phyloP scores from a whole-genome alignment of 805 yeast genomes.

The Danielia oregonensis region DNA sequence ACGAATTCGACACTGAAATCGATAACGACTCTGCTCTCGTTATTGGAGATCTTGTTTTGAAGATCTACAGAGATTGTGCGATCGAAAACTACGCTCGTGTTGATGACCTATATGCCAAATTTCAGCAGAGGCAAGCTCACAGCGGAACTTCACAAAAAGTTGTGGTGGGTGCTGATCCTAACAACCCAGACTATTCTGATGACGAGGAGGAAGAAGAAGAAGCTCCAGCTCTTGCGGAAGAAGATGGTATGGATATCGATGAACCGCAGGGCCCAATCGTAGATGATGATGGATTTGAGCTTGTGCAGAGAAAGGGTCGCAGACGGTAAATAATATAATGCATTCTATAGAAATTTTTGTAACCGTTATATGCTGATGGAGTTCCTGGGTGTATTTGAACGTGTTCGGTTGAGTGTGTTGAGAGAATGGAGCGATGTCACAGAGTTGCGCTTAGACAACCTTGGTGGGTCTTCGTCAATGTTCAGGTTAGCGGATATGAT shows the following conservation, averaged over 20 bases:
- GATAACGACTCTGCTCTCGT: constrained; percentile 86
- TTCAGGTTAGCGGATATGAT: constrained; percentile 16
- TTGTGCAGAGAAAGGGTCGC: constrained; percentile 71
- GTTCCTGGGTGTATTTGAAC: constrained; percentile 30
- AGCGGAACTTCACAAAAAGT: constrained; percentile 32
- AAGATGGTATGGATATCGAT: constrained; percentile 31
- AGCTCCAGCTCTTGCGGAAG: constrained; percentile 18
- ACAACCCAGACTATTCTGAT: constrained; percentile 54
- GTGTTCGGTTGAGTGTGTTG: constrained; percentile 35
- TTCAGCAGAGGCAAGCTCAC: constrained; percentile 49
- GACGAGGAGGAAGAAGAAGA: constrained; percentile 45
- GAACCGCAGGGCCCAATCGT: constrained; percentile 56
- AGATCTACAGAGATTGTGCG: constrained; percentile 62
- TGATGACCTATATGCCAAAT: constrained; percentile 56
- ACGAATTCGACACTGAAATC: constrained; percentile 84
- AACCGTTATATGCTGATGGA: constrained; percentile 22
- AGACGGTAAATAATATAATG: constrained; percentile 38
- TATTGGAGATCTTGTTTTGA: constrained; percentile 64
- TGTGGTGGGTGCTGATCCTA: constrained; percentile 54
- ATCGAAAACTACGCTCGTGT: constrained; percentile 50
- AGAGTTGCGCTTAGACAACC: constrained; percentile 23
- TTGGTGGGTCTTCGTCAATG: constrained; percentile 27
- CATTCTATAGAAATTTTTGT: not conserved
- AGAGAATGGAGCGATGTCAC: constrained; percentile 37
- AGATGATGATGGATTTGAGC: constrained; percentile 93